phyloP scores from a whole-genome alignment of 163 green algal genomes.

The Scenedesmus sp. region DNA sequence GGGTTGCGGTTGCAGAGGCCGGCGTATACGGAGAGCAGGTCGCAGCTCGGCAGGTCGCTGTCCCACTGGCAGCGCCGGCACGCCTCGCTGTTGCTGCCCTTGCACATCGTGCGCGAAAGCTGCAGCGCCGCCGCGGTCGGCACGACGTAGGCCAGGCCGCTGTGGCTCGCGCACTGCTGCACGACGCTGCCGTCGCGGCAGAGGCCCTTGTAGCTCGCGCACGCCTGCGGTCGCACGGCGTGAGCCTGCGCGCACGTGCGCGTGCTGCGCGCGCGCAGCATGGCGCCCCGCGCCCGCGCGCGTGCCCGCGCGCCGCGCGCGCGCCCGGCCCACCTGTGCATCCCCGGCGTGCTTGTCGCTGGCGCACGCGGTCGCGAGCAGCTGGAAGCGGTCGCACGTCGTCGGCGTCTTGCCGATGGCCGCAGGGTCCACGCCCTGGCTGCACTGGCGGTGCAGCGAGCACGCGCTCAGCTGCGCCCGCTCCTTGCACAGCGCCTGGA shows the following conservation, averaged over 20 bases:
- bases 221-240: slow-evolving; percentile 5
- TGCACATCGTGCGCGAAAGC: slow-evolving; percentile 18
- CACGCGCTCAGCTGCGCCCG: not conserved
- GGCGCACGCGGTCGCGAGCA: slow-evolving; percentile 19
- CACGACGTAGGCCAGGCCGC: not conserved
- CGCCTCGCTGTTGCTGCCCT: not conserved
- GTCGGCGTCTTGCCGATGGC: slow-evolving; percentile 10
- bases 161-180: slow-evolving; percentile 3
- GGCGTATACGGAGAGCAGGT: slow-evolving; percentile 18
- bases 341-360: slow-evolving; percentile 4
- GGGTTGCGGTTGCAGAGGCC: not conserved
- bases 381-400: not conserved
- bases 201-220: not conserved
- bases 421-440: not conserved
- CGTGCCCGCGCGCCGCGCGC: too few species aligned
- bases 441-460: slow-evolving; percentile 17
- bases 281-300: not conserved
- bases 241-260: too few species aligned
- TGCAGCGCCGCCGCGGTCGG: slow-evolving; percentile 22
- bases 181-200: not conserved
- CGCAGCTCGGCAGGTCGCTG: not conserved
- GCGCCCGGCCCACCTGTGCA: slow-evolving; percentile 7
- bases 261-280: not conserved
- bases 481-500: not conserved
- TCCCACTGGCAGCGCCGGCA: slow-evolving; percentile 29